phyloP scores from a whole-genome alignment of 1,139 yeast species.

The Protomyces lactucae-debilis region DNA sequence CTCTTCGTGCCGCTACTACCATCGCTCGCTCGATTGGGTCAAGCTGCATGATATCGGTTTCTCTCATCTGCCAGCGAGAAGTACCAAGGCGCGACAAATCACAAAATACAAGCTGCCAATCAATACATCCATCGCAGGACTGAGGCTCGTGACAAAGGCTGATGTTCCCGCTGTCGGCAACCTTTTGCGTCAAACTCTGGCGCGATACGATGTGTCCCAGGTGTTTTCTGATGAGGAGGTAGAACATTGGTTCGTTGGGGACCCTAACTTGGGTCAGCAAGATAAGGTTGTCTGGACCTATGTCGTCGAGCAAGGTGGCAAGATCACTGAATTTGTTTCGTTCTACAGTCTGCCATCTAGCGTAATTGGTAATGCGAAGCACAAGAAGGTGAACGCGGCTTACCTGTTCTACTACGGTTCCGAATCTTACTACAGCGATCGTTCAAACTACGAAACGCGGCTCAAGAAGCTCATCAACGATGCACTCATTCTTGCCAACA shows the following conservation, averaged over 20 bases:
- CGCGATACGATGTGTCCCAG: slow-evolving; percentile 69
- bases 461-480: slow-evolving; percentile 61
- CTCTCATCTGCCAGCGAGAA: slow-evolving; percentile 63
- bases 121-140: slow-evolving; percentile 51
- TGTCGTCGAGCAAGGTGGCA: slow-evolving; percentile 67
- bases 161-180: slow-evolving; percentile 64
- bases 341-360: slow-evolving; percentile 85
- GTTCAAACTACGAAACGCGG: slow-evolving; percentile 49
- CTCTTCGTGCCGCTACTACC: slow-evolving; percentile 85
- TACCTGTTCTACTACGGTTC: slow-evolving; percentile 88
- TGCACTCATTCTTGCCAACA: slow-evolving; percentile 70
- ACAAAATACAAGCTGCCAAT: slow-evolving; percentile 71
- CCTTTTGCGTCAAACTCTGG: slow-evolving; percentile 58
- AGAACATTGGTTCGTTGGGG: slow-evolving; percentile 70
- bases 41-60: slow-evolving; percentile 88
- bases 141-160: slow-evolving; percentile 55
- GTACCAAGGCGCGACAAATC: slow-evolving; percentile 75
- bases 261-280: slow-evolving; percentile 37
- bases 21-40: slow-evolving; percentile 89
- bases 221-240: slow-evolving; percentile 65
- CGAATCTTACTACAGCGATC: slow-evolving; percentile 45
- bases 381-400: slow-evolving; percentile 74
- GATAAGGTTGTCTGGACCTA: slow-evolving; percentile 64
- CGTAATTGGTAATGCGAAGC: slow-evolving; percentile 63
- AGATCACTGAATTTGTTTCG: slow-evolving; percentile 80